phyloP scores from a whole-genome alignment of 805 yeast genomes.

The Candida quercuum region DNA sequence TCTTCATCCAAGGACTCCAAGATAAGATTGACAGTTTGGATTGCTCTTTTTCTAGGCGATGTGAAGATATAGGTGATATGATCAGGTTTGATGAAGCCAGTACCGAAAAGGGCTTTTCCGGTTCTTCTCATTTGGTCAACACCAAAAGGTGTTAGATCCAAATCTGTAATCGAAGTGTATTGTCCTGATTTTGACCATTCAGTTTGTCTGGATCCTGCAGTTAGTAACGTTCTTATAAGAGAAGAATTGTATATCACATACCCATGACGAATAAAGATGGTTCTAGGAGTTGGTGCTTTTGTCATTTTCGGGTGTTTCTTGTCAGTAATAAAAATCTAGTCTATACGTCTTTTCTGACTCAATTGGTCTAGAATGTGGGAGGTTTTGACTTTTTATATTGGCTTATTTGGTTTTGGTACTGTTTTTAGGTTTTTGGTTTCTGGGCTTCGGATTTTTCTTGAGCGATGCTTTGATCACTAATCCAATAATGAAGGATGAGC shows the following conservation, averaged over 20 bases:
- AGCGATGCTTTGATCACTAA: conserved; percentile 6
- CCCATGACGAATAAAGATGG: conserved; percentile 74
- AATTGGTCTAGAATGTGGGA: too few relatives aligned
- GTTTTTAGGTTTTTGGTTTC: not conserved
- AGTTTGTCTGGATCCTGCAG: too few relatives aligned
- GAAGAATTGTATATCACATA: conserved; percentile 9
- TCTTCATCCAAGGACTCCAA: conserved; percentile 42
- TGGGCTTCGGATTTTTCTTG: conserved; percentile 3
- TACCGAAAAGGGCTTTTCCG: conserved; percentile 65
- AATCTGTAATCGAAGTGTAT: conserved; percentile 81
- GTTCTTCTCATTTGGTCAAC: conserved; percentile 69
- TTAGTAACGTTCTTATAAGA: too few relatives aligned
- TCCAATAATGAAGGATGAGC: too few relatives aligned
- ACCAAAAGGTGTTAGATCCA: conserved; percentile 74
- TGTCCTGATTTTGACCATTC: conserved; percentile 96
- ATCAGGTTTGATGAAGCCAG: conserved; percentile 57
- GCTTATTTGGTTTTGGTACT: too few relatives aligned
- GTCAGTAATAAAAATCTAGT: too few relatives aligned
- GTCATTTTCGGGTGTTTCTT: too few relatives aligned
- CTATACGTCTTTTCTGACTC: too few relatives aligned
- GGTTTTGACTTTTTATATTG: too few relatives aligned
- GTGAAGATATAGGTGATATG: conserved; percentile 60
- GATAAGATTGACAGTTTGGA: conserved; percentile 64
- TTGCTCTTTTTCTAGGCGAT: conserved; percentile 81
- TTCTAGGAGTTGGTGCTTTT: conserved; percentile 51